Evolutionary conservation across 208 protist species (phyloP), one percentile per base, ranked within the genome.

Genomic region (Trypanosoma avium): DNA sequence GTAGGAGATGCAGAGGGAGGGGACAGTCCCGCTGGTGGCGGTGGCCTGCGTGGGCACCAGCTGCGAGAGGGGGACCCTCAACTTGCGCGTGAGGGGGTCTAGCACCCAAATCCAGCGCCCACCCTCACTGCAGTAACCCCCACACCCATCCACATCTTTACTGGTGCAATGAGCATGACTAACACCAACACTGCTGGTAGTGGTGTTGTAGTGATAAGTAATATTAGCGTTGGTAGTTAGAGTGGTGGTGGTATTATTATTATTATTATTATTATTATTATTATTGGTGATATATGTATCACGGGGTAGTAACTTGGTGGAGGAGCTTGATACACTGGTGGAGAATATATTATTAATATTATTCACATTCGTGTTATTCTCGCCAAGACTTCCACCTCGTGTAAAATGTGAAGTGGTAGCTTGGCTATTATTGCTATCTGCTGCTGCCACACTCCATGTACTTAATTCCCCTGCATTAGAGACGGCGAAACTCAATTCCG

Each of bases 1-100:
- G 30, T 83, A 92, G 0, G 85, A 87, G 24, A 95, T 91, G 72
- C 89, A 95, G 36, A 95, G 67, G 4, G 89, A 95, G 3, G 89
- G 89, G 29, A 93, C 84, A 2, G 84, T 93, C 32, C 89, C 89
- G 33, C 67, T 69, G 0, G 81, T 90, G 3, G 86, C 83, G n/a
- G 89, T 95, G 30, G 89, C 89, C 53, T 93, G 82, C n/a, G 89
- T 93, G 26, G 79, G 84, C 3, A 82, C 74, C 8, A 95, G 71
- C 40, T 90, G 69, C 59, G 84, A 75, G 33, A 88, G 29, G 13
- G 89, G 89, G 29, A 95, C 89, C 9, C 86, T 83, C 47, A 95
- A 68, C 58, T 95, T 95, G 27, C 89, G 81, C 5, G 89, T 93
- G 73, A 92, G 76, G 2, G 89, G 89, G 61, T 95, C 89, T 13